Percentiles rank a stretch among this genome's conserved stretches.
phyloP scores from a whole-genome alignment of 129 eudicot genomes.

The Helichrysum umbraculigerum region DNA sequence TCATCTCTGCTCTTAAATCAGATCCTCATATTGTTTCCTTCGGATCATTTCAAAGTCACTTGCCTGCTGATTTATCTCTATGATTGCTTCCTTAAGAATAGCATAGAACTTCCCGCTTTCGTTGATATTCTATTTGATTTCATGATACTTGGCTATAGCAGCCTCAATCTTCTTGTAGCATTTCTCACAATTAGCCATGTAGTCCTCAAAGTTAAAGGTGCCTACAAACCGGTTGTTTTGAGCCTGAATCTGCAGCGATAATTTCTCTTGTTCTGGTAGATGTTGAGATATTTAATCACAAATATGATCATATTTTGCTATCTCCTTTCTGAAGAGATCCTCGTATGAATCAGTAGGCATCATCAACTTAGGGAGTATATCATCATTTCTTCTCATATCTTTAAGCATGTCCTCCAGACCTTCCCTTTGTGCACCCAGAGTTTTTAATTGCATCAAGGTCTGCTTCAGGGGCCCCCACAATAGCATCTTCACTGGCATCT shows the following conservation, averaged over 20 bases:
- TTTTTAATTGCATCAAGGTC: conserved; percentile 91
- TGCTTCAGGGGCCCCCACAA: conserved; percentile 88
- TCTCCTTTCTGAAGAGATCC: conserved; percentile 89
- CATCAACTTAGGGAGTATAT: conserved; percentile 86
- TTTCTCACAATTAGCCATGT: conserved; percentile 76
- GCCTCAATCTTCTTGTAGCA: conserved; percentile 89
- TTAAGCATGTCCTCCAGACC: conserved; percentile 96
- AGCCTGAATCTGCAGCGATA: conserved; percentile 85
- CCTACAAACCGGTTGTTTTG: conserved; percentile 72
- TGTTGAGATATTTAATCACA: conserved; percentile 68
- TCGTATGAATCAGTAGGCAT: conserved; percentile 75
- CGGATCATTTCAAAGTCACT: conserved; percentile 91
- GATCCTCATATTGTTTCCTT: conserved; percentile 81
- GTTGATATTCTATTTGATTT: conserved; percentile 80
- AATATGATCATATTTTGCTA: conserved; percentile 69
- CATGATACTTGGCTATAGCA: conserved; percentile 72
- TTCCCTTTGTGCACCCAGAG: conserved; percentile 83
- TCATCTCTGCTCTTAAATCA: conserved; percentile 80
- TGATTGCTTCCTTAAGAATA: conserved; percentile 93
- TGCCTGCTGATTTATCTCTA: conserved; percentile 78
- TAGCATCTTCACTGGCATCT: conserved; percentile 93
- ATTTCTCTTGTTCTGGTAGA: conserved; percentile 66
- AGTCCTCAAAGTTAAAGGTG: conserved; percentile 76
- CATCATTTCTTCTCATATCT: conserved; percentile 96
- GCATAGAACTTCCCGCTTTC: conserved; percentile 94